A percentile compares a stretch with the other conserved stretches of the same genome.
These are phyloP conservation scores for Barnettozyma wickerhamii DNA, from an alignment of 805 yeast species.

Conservation along the genomic window DNA sequence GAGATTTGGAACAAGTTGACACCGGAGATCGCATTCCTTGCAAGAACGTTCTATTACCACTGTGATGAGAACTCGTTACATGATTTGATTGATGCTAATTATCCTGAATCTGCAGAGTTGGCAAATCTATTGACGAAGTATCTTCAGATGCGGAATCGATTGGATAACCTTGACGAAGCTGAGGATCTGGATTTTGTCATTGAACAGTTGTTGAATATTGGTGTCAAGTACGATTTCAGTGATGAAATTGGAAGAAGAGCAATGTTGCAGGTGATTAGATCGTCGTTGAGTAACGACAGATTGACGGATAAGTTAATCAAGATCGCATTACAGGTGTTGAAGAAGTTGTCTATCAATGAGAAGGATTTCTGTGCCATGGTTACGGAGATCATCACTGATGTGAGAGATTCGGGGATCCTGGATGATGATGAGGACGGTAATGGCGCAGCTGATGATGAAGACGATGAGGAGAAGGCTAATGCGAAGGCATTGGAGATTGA, in stretches of 20 bases:
- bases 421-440: constrained; percentile 25
- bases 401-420: constrained; percentile 53
- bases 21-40: constrained; percentile 69
- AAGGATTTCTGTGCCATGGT: constrained; percentile 80
- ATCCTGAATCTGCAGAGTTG: constrained; percentile 75
- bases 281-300: constrained; percentile 53
- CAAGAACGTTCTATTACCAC: constrained; percentile 60
- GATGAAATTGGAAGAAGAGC: constrained; percentile 89
- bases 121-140: constrained; percentile 57
- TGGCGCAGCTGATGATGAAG: constrained; percentile 24
- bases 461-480: constrained; percentile 22
- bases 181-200: constrained; percentile 68
- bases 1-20: constrained; percentile 67
- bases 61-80: constrained; percentile 51
- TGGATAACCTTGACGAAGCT: constrained; percentile 34
- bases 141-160: constrained; percentile 41
- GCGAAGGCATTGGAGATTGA: constrained; percentile 21
- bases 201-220: constrained; percentile 64
- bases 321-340: constrained; percentile 58
- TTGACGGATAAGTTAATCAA: constrained; percentile 51
- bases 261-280: constrained; percentile 56
- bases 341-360: constrained; percentile 70
- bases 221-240: constrained; percentile 73
- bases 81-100: constrained; percentile 58
- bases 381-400: constrained; percentile 81